Percentiles rank a stretch among this genome's conserved stretches.
phyloP scores from a whole-genome alignment of 2,329 filamentous ascomycete species.

The Aureobasidium uvarum region DNA sequence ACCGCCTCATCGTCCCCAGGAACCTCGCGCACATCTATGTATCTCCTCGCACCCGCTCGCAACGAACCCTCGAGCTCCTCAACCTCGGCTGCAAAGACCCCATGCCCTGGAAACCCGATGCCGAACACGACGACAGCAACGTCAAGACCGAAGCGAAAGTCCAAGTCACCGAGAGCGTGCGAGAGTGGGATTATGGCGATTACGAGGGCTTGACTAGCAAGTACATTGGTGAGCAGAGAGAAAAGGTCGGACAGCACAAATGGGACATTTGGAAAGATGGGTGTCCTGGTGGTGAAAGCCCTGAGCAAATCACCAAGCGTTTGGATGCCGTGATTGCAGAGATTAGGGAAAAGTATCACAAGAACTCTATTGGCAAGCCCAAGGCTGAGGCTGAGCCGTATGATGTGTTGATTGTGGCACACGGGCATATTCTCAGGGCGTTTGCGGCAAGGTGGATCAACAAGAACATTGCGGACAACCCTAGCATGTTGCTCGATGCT shows the following conservation, averaged over 20 bases:
- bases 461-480: constrained; percentile 69
- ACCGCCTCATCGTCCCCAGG: constrained; percentile 78
- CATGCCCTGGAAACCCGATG: constrained; percentile 63
- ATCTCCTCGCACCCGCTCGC: constrained; percentile 79
- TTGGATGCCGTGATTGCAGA: constrained; percentile 74
- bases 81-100: constrained; percentile 66
- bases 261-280: constrained; percentile 94
- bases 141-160: constrained; percentile 46
- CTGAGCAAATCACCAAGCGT: constrained; percentile 67
- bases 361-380: constrained; percentile 53
- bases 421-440: constrained; percentile 84
- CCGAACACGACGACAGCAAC: constrained; percentile 32
- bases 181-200: constrained; percentile 63
- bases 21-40: constrained; percentile 79
- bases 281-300: constrained; percentile 71
- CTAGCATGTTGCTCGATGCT: constrained; percentile 75
- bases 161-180: constrained; percentile 52
- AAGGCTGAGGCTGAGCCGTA: constrained; percentile 41
- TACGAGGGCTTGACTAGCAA: constrained; percentile 58
- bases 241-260: constrained; percentile 50
- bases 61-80: constrained; percentile 86
- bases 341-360: constrained; percentile 57
- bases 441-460: constrained; percentile 85
- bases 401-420: constrained; percentile 78
- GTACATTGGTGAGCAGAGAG: constrained; percentile 52